Base-by-base conservation (phyloP, 805 yeast species). In the Wickerhamiella brachini region DNA sequence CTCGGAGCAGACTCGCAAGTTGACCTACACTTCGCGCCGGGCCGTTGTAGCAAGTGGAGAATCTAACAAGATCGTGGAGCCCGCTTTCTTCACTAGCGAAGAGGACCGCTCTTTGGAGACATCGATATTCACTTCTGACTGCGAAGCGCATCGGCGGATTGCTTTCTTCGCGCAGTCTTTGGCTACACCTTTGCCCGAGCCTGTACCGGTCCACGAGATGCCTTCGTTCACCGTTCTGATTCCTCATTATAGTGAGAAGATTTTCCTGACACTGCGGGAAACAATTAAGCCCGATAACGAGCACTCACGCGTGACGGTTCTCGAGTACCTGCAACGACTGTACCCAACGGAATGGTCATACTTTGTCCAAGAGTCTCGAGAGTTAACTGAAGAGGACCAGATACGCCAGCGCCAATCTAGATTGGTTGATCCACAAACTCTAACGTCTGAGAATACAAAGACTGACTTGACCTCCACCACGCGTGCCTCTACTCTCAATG, bases 91-190 rank as follows among this genome's bases (percentile, higher is more conserved):
- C 63, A 77, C 84, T 20, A 81, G 88, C 0, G 93, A 83, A 58
- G 95, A 87, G 61, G 95, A 86, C 59, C 81, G 80, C 37, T 70
- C 82, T 5, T 72, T 78, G 57, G 78, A 73, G 56, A 73, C 78
- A 3, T 74, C 80, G 5, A 68, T 78, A 17, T 77, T 82, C 57
- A 78, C 78, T 22, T 64, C 76, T 1, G 77, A 79, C 48, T 77
- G 87, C 0, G 95, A 85, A 62, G 95, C 95, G 0, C 81, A 81
- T 61, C 71, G 95, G 59, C 73, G 96, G 56, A 77, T 87, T 1
- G 83, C 95, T 0, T 87, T 85, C 62, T 87, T 87, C 71, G 95
- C 96, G 0, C 95, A 87, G 61, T 85, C 95, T 0, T 69, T 87
- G 44, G 81, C 95, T 0, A 85, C 94, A 0, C 90, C 95, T 1